phyloP scores from a whole-genome alignment of 306 rosid species.

The Glycine latifolia region DNA sequence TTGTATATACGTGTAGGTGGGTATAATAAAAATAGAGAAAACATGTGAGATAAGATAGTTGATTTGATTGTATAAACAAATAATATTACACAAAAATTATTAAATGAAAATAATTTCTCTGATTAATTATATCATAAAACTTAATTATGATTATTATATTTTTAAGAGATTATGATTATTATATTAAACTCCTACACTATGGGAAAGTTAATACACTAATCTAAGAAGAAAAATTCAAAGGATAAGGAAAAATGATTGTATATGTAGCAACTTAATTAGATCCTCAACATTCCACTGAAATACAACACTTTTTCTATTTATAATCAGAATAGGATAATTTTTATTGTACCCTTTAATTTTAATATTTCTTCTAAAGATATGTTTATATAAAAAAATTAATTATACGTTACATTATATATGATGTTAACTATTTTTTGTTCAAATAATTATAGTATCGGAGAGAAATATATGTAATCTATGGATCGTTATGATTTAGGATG shows the following conservation, averaged over 20 bases:
- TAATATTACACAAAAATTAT: too few species aligned
- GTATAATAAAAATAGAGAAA: too few species aligned
- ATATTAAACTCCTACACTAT: conserved; percentile 10
- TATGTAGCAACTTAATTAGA: conserved; percentile 3
- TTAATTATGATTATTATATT: neutral
- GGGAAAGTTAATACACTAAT: conserved; percentile 32
- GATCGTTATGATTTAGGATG: neutral
- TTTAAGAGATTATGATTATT: neutral
- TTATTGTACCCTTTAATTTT: neutral
- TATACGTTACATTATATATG: neutral
- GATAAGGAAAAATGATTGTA: neutral
- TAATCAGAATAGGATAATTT: neutral
- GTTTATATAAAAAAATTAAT: neutral
- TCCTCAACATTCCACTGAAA: neutral
- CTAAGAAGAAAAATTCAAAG: conserved; percentile 21
- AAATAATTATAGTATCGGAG: neutral
- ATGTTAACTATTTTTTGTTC: neutral
- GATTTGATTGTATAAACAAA: too few species aligned
- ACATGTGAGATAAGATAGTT: too few species aligned
- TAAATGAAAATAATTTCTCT: neutral
- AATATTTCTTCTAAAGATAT: neutral
- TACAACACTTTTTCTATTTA: neutral
- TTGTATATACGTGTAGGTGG: too few species aligned
- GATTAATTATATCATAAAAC: neutral
- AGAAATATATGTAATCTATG: neutral